Evolutionary conservation across 1,284 basidiomycete genomes (phyloP).

Genomic region (Melampsora americana): DNA sequence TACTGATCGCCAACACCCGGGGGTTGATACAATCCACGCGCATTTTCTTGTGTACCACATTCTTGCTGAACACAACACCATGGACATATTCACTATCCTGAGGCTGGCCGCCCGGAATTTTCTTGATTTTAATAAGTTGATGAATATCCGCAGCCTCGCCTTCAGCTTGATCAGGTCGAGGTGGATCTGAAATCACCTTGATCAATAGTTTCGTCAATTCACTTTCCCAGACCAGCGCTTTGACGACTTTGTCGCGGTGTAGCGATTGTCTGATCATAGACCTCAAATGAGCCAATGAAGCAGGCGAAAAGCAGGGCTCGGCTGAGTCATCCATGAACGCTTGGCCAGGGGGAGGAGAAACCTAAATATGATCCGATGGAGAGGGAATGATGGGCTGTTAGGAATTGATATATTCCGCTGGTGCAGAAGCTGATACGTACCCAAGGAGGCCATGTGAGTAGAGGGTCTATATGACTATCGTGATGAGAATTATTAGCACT

Average conservation of each 20-base stretch:
- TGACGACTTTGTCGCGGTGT: constrained; percentile 68
- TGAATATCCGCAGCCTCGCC: constrained; percentile 88
- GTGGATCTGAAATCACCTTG: constrained; percentile 60
- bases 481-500: background rate
- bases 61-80: constrained; percentile 95
- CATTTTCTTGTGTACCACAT: constrained; percentile 85
- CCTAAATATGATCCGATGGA: background rate
- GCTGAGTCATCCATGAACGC: background rate
- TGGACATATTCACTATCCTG: constrained; percentile 86
- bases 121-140: constrained; percentile 96
- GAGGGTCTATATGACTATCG: background rate
- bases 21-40: constrained; percentile 62
- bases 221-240: constrained; percentile 78
- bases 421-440: background rate
- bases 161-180: constrained; percentile 56
- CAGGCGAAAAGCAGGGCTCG: constrained; percentile 53
- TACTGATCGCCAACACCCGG: constrained; percentile 90
- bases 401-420: background rate
- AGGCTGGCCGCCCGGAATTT: constrained; percentile 88
- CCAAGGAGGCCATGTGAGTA: background rate
- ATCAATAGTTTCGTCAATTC: constrained; percentile 74
- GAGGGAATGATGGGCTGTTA: background rate
- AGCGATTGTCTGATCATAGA: constrained; percentile 74
- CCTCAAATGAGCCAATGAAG: constrained; percentile 63
- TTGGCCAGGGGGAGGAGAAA: background rate